phyloP scores from a whole-genome alignment of 495 filamentous ascomycete genomes.

The Lentithecium fluviatile region DNA sequence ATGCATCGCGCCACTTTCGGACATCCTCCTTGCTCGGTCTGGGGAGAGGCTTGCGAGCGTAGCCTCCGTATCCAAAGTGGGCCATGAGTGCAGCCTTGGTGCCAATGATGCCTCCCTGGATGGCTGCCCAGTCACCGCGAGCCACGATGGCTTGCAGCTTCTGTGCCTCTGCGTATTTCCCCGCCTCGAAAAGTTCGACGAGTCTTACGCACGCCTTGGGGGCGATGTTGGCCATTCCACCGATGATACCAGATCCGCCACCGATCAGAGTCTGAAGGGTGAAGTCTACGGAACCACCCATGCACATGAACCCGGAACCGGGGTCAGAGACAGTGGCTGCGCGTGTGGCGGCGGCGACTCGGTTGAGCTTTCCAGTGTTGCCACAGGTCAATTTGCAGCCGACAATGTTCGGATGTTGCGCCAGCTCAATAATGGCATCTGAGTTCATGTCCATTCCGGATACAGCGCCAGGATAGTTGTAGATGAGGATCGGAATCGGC shows the following conservation, averaged over 20 bases:
- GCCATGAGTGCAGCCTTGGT: constrained; percentile 77
- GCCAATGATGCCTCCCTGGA: constrained; percentile 80
- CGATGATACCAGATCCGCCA: constrained; percentile 85
- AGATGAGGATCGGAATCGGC: constrained; percentile 85
- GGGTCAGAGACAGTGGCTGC: constrained; percentile 47
- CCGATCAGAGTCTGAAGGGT: constrained; percentile 77
- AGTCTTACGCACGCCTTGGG: constrained; percentile 72
- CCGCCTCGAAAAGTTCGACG: constrained; percentile 67
- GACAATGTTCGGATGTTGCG: constrained; percentile 80
- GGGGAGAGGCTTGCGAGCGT: constrained; percentile 74
- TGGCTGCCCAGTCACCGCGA: constrained; percentile 82
- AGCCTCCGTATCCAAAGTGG: constrained; percentile 76
- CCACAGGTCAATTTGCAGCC: constrained; percentile 92
- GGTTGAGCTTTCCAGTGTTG: constrained; percentile 87
- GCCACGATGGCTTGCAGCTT: constrained; percentile 77
- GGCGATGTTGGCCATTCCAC: constrained; percentile 79
- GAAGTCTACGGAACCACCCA: constrained; percentile 90
- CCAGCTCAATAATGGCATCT: constrained; percentile 70
- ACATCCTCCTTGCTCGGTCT: constrained; percentile 60
- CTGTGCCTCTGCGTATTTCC: constrained; percentile 70
- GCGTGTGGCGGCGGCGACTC: constrained; percentile 66
- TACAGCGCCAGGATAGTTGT: constrained; percentile 87
- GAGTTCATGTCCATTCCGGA: constrained; percentile 79
- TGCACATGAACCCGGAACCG: constrained; percentile 63
- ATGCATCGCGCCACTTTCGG: constrained; percentile 64